Base-by-base conservation (phyloP, 257 asterid genomes). In the Gardenia jasminoides region DNA sequence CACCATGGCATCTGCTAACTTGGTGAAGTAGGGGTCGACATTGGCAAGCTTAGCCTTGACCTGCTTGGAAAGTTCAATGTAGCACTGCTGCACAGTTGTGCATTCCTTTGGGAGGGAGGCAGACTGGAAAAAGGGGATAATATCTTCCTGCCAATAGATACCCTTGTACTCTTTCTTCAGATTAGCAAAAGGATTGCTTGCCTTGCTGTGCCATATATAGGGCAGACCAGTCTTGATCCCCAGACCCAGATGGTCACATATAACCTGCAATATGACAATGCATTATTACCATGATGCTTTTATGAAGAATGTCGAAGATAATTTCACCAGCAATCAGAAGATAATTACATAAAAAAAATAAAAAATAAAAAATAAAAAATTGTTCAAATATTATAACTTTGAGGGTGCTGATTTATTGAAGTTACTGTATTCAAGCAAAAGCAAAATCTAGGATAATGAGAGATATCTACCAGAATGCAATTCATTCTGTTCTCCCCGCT, bases 191-290 rank as follows among this genome's bases (percentile, higher is more conserved):
- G 98, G 97, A 84, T 94, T 94, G 88, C 98, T 94, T 0, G 98
- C 98, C 75, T 94, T 94, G 96, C 97, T 94, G 89, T 94, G 98
- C 90, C 93, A 94, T 12, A 94, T 94, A 82, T 94, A 94, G 16
- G 98, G 98, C 77, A 92, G 84, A 62, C 98, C 98, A 0, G 97
- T 93, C 80, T 93, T 94, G 33, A 94, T 90, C 74, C 98, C 97
- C 80, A 92, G 76, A 44, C 97, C 97, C 86, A 94, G 15, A 82
- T 92, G 97, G 70, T 94, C 98, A 74, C 98, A 92, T 10, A 92
- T 94, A 83, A 94, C 97, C 97, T 93, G 70, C 61, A 75, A 39
- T 47, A 8, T 47, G 15, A 47, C 13, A 47, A 47, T 47, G 52
- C 52, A 10, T 47, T 13, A 10, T 47, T 47, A 9, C 20, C 15